Conservation (phyloP, 2,329 filamentous ascomycete species). For the Aspergillus fumigatiaffinis region DNA sequence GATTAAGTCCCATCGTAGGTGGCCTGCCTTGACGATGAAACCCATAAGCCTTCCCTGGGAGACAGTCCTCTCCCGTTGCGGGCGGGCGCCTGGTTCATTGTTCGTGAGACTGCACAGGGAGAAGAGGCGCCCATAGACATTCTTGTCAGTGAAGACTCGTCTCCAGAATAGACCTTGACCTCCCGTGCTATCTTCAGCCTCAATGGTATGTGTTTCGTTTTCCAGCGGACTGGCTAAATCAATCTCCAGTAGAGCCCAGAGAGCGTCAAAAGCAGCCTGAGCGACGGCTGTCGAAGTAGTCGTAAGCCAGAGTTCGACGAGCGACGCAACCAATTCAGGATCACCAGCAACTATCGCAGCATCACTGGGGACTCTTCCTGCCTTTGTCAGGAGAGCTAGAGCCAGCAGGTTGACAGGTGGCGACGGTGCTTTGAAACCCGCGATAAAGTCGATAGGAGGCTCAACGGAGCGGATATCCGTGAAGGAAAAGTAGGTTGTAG, state of each 20-base stretch:
- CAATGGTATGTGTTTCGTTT: conserved; percentile 19
- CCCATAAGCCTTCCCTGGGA: conserved; percentile 59
- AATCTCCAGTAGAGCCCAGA: conserved; percentile 51
- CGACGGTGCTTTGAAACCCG: conserved; percentile 50
- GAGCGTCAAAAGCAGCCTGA: conserved; percentile 49
- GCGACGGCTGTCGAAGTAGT: conserved; percentile 54
- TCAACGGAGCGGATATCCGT: conserved; percentile 46
- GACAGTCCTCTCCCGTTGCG: conserved; percentile 53
- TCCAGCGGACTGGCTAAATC: conserved; percentile 39
- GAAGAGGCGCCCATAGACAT: conserved; percentile 57
- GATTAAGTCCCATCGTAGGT: conserved; percentile 53
- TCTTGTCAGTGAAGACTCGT: conserved; percentile 57
- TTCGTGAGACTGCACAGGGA: conserved; percentile 48
- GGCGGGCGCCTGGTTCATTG: conserved; percentile 36
- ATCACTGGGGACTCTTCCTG: conserved; percentile 48
- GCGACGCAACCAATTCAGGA: conserved; percentile 50
- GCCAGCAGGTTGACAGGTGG: conserved; percentile 55
- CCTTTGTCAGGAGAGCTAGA: conserved; percentile 55
- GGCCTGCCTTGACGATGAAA: conserved; percentile 52
- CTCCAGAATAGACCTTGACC: conserved; percentile 58
- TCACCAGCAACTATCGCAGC: conserved; percentile 57
- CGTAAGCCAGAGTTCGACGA: conserved; percentile 58
- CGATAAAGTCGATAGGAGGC: conserved; percentile 50
- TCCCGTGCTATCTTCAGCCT: conserved; percentile 18
- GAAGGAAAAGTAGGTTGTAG: conserved; percentile 49